Conservation (phyloP, 495 filamentous ascomycete genomes). For the Thozetella sp. region DNA sequence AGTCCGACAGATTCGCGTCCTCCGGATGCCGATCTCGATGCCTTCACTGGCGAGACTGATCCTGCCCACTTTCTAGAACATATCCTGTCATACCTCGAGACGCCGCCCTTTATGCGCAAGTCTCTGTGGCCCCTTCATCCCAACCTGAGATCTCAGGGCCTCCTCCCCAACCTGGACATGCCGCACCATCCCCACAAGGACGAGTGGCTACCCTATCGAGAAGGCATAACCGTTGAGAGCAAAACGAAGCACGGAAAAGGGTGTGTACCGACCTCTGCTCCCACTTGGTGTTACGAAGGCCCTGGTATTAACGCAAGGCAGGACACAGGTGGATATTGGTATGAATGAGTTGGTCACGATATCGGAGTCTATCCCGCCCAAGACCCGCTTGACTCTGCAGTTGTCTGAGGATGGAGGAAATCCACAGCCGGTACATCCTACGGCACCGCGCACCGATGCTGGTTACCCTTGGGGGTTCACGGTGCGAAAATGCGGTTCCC, state of each 20-base stretch:
- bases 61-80: slow-evolving; percentile 73
- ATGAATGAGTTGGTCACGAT: slow-evolving; percentile 55
- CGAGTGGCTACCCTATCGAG: slow-evolving; percentile 72
- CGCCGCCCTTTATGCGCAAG: slow-evolving; percentile 72
- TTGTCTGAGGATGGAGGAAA: slow-evolving; percentile 44
- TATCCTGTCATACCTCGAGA: slow-evolving; percentile 73
- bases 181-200: slow-evolving; percentile 69
- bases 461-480: slow-evolving; percentile 82
- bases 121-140: slow-evolving; percentile 71
- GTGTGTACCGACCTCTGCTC: slow-evolving; percentile 8
- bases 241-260: slow-evolving; percentile 34
- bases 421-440: slow-evolving; percentile 59
- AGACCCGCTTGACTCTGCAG: slow-evolving; percentile 67
- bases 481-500: slow-evolving; percentile 55
- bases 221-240: slow-evolving; percentile 60
- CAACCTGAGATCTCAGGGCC: slow-evolving; percentile 64
- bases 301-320: slow-evolving; percentile 12
- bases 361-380: slow-evolving; percentile 50
- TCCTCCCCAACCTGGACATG: slow-evolving; percentile 72
- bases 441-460: slow-evolving; percentile 60
- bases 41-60: slow-evolving; percentile 65
- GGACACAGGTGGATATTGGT: slow-evolving; percentile 63
- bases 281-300: too few relatives aligned
- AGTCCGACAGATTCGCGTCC: slow-evolving; percentile 36
- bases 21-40: slow-evolving; percentile 38